Evolutionary conservation across 2,329 filamentous ascomycete species (phyloP).

Genomic region (Phialophora chinensis): DNA sequence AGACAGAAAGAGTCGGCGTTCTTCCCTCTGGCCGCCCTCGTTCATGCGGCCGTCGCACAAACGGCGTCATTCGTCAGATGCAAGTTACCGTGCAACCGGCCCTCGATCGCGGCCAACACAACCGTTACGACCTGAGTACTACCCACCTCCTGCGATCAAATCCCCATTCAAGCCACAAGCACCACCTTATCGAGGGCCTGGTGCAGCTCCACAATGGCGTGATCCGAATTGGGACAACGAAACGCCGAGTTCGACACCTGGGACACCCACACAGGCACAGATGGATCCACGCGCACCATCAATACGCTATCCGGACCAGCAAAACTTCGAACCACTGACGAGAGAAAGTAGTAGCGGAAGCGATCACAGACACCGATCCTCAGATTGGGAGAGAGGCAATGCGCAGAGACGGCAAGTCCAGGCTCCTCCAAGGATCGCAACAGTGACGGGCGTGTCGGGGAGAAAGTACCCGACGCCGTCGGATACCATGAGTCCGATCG

Average conservation of each 20-base stretch:
- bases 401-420: slow-evolving; percentile 25
- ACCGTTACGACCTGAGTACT: slow-evolving; percentile 34
- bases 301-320: slow-evolving; percentile 31
- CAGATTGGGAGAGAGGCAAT: slow-evolving; percentile 30
- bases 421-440: slow-evolving; percentile 29
- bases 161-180: slow-evolving; percentile 19
- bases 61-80: slow-evolving; percentile 39
- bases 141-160: slow-evolving; percentile 32
- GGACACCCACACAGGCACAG: slow-evolving; percentile 21
- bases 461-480: slow-evolving; percentile 36
- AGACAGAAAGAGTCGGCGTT: slow-evolving; percentile 32
- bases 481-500: slow-evolving; percentile 33
- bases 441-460: slow-evolving; percentile 37
- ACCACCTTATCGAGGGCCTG: slow-evolving; percentile 22
- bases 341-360: slow-evolving; percentile 36
- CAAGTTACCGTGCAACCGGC: slow-evolving; percentile 31
- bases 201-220: slow-evolving; percentile 29
- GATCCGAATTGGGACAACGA: slow-evolving; percentile 31
- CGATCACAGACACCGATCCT: slow-evolving; percentile 31
- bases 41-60: slow-evolving; percentile 37
- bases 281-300: slow-evolving; percentile 28
- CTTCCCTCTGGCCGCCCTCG: slow-evolving; percentile 34
- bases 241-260: slow-evolving; percentile 16
- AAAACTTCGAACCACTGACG: slow-evolving; percentile 29
- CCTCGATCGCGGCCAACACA: slow-evolving; percentile 23